Base-by-base conservation (phyloP, 1,284 basidiomycete species). In the Tilletia setariae region DNA sequence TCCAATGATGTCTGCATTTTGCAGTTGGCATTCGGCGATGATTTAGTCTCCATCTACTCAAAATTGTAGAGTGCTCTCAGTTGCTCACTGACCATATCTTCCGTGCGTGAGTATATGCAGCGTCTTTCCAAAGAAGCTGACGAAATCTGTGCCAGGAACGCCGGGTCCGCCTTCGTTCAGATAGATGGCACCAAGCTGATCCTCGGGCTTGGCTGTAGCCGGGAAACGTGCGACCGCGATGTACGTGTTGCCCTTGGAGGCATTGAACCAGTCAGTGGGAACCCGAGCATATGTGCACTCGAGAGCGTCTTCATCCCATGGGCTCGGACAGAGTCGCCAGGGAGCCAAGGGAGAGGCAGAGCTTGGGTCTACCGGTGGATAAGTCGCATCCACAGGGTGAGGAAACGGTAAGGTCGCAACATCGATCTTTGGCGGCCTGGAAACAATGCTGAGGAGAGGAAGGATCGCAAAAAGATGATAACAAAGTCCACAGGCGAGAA, bases 1-100 rank as follows among this genome's bases (percentile, higher is more conserved):
- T 2, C 84, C 85, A 47, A 85, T 71, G n/a, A 86, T 74, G 69
- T 85, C 84, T 70, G 81, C 85, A 64, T 4, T 25, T 23, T 32
- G 63, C 23, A 25, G 32, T 42, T 25, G 16, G 16, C 16, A 42
- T 16, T 46, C 21, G 43, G 43, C 9, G 16, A 7, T 63, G 9
- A 11, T n/a, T 13, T 63, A 11, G 21, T 9, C 9, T 7, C 61
- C 16, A 9, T 13, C 61, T 63, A 21, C 61, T 63, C 21, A n/a
- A n/a, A 13, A n/a, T 8, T 11, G 61, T 9, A n/a, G 11, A 11
- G 32, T 23, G 7, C n/a, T n/a, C n/a, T n/a, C n/a, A n/a, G n/a
- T n/a, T n/a, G n/a, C n/a, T n/a, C n/a, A 42, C 35, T 46, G 8
- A 25, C 42, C 25, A 49, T 65, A 65, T 16, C 64, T 25, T 44